phyloP scores from a whole-genome alignment of 1,284 basidiomycete species.

The Violaceomyces palustris region DNA sequence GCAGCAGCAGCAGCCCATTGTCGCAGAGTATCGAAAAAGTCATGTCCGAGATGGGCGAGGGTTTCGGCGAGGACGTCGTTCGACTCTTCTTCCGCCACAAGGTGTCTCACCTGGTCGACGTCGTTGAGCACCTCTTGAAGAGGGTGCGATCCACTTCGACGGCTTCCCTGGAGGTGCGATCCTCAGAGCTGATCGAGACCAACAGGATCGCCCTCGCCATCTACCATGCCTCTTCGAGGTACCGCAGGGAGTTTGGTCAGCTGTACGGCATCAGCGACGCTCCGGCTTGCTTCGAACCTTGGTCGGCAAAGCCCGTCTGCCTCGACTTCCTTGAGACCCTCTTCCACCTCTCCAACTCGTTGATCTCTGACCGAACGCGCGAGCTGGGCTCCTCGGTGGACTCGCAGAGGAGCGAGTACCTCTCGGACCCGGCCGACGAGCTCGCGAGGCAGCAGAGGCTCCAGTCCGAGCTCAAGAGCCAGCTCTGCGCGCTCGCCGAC shows the following conservation, averaged over 20 bases:
- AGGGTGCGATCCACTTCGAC: constrained; percentile 7
- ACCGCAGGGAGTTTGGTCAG: constrained; percentile 65
- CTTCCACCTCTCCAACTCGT: constrained; percentile 64
- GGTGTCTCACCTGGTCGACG: constrained; percentile 53
- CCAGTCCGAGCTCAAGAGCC: constrained; percentile 57
- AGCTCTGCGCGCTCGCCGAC: constrained; percentile 65
- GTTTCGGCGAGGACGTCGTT: constrained; percentile 65
- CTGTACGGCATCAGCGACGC: constrained; percentile 68
- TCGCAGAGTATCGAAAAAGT: constrained; percentile 61
- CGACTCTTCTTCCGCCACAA: constrained; percentile 77
- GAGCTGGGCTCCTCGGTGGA: constrained; percentile 57
- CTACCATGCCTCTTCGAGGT: constrained; percentile 67
- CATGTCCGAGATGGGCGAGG: constrained; percentile 57
- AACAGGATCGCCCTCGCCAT: constrained; percentile 68
- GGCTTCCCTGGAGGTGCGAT: constrained; percentile 7
- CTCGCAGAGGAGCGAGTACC: constrained; percentile 34
- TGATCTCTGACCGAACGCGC: constrained; percentile 56
- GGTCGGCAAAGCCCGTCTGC: constrained; percentile 69
- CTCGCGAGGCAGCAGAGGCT: constrained; percentile 39
- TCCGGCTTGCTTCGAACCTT: constrained; percentile 64
- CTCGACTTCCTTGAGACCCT: constrained; percentile 69
- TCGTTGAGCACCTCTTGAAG: constrained; percentile 24
- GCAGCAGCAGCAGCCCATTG: constrained; percentile 41
- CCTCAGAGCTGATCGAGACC: constrained; percentile 57
- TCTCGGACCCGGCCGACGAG: constrained; percentile 40